phyloP scores from a whole-genome alignment of 78 protist species.

The Speleostelium caveatum region DNA sequence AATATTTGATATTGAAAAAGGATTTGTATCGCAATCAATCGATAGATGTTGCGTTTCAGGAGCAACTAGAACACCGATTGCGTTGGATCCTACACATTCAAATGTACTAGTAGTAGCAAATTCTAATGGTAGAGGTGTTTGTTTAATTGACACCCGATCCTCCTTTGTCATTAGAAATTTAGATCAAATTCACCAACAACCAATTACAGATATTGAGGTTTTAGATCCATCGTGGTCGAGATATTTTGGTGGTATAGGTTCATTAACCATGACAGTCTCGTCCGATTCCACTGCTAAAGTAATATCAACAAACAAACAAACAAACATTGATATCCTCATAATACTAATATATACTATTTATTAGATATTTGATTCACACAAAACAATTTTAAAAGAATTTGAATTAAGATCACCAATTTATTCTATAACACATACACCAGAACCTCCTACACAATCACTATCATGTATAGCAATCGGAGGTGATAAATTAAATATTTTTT shows the following conservation, averaged over 20 bases:
- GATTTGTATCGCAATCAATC: conserved; percentile 19
- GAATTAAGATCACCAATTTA: conserved; percentile 10
- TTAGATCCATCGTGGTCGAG: conserved; percentile 41
- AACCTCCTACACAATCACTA: not conserved
- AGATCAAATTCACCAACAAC: conserved; percentile 37
- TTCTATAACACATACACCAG: conserved; percentile 32
- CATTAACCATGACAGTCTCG: conserved; percentile 12
- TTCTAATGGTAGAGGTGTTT: conserved; percentile 31
- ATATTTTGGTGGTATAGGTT: not conserved
- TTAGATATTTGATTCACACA: conserved; percentile 4
- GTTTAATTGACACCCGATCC: conserved; percentile 40
- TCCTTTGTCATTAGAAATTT: not conserved
- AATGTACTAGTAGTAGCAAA: conserved; percentile 38
- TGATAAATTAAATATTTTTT: conserved; percentile 17
- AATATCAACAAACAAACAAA: conserved; percentile 3
- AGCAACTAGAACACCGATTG: conserved; percentile 25
- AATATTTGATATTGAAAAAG: conserved; percentile 57
- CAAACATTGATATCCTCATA: too few relatives aligned
- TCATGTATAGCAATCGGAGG: conserved; percentile 35
- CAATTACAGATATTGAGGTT: conserved; percentile 39
- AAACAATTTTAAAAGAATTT: not conserved
- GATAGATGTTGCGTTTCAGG: conserved; percentile 53
- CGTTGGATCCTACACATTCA: conserved; percentile 15
- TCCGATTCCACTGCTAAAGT: conserved; percentile 27
- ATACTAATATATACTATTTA: too few relatives aligned